phyloP scores from a whole-genome alignment of 805 yeast genomes.

The Scheffersomyces ergatensis region DNA sequence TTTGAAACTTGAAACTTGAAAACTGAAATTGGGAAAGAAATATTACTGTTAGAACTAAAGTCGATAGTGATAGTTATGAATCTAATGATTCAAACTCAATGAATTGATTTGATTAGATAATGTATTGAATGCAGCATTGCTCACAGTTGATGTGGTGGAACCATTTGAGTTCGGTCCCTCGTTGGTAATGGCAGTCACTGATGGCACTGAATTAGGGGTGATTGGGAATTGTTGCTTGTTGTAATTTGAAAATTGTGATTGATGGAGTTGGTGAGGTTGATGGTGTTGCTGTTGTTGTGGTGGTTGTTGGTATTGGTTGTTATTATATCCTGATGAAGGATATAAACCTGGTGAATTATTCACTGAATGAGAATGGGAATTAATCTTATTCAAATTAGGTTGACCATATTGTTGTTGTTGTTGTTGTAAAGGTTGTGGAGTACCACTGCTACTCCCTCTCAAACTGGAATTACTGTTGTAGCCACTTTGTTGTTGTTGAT shows the following conservation, averaged over 20 bases:
- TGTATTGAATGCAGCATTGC: slow-evolving; percentile 11
- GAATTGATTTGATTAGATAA: slow-evolving; percentile 33
- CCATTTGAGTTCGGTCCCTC: slow-evolving; percentile 2
- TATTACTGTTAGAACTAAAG: no score
- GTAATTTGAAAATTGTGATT: slow-evolving; percentile 9
- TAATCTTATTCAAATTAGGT: slow-evolving; percentile 13
- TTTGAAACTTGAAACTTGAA: no score
- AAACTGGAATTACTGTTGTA: slow-evolving; percentile 2
- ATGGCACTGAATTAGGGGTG: slow-evolving; percentile 13
- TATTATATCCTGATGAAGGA: slow-evolving; percentile 9
- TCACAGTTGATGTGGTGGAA: no score
- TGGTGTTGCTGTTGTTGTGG: not conserved
- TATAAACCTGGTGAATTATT: slow-evolving; percentile 23
- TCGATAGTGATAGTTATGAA: not conserved
- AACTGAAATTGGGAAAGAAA: no score
- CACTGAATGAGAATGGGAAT: slow-evolving; percentile 15
- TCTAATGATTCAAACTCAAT: slow-evolving; percentile 25
- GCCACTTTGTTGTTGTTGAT: not conserved
- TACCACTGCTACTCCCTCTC: slow-evolving; percentile 3
- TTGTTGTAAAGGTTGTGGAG: slow-evolving; percentile 5
- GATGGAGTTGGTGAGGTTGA: slow-evolving; percentile 6
- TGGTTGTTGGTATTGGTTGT: not conserved
- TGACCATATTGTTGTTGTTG: slow-evolving; percentile 8
- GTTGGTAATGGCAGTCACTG: not conserved
- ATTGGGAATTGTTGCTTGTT: slow-evolving; percentile 2